Base-by-base conservation (phyloP, 108 stramenopile genomes). In the Seminavis robusta region DNA sequence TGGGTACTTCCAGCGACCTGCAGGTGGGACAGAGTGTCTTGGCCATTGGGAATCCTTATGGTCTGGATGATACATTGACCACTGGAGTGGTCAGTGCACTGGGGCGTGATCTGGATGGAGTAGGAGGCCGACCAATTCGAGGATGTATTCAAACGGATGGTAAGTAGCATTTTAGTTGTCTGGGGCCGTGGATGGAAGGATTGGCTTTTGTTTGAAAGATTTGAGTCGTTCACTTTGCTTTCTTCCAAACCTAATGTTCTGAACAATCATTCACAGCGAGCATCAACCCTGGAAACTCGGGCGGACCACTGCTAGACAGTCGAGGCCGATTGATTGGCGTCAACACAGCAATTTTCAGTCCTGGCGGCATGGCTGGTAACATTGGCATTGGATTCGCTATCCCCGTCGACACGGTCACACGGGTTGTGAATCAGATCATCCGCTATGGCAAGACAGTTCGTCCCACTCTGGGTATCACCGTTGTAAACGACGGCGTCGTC, bases 341-440 rank as follows among this genome's bases (percentile, higher is more conserved):
- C 66, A 92, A 92, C 62, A 86, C 82, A 49, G 85, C 90, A 4
- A 91, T 91, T 46, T 87, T 80, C 29, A 74, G 78, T 1, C 77
- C 83, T 4, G 64, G 62, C 10, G 88, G 84, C 5, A 61, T 54
- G 9, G 60, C 74, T 1, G 82, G 86, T 1, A 68, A 61, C 40
- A 59, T 76, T 37, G 77, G 83, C 1, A 88, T 94, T 48, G 93
- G 93, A 11, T 94, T 94, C 56, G 84, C 86, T 15, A 91, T 94
- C 43, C 92, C 92, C 6, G 83, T 88, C 5, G 89, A 90, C 59
- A 90, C 88, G 10, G 73, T 89, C 30, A 59, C 84, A 43, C 36
- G 79, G 13, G 80, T 88, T 20, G 84, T 86, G 51, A 88, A 77
- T 61, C 74, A 84, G 42, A 70, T 94, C 43, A 90, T 94, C 46